Evolutionary conservation across 352 stramenopile genomes (phyloP).

Genomic region (Pythium plurisporium): DNA sequence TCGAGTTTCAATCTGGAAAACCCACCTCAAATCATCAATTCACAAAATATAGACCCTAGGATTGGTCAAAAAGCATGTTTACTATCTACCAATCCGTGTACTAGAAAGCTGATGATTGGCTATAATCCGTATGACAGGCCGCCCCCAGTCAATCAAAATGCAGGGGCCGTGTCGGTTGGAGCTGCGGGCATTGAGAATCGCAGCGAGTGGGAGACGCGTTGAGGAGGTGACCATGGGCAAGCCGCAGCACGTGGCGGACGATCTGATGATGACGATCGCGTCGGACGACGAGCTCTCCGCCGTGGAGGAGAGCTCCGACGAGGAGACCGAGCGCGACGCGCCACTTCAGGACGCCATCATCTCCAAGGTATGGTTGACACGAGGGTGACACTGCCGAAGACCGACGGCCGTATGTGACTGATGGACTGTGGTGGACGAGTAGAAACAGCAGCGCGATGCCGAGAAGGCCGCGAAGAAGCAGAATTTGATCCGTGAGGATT

Average conservation of each 20-base stretch:
- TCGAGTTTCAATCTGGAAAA: constrained; percentile 1
- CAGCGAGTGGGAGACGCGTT: background rate
- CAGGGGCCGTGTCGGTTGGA: constrained; percentile 29
- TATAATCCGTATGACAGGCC: constrained; percentile 5
- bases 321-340: constrained; percentile 37
- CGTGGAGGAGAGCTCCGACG: constrained; percentile 71
- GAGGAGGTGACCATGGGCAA: constrained; percentile 28
- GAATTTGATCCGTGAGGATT: constrained; percentile 68
- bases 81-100: background rate
- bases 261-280: constrained; percentile 87
- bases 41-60: background rate
- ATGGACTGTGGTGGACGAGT: constrained; percentile 1
- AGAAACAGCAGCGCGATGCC: constrained; percentile 47
- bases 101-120: constrained; percentile 4
- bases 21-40: too few species aligned
- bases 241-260: constrained; percentile 37
- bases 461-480: constrained; percentile 40
- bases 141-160: constrained; percentile 24
- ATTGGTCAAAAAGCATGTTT: constrained; percentile 4
- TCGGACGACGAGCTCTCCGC: constrained; percentile 80
- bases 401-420: too few species aligned
- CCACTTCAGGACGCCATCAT: constrained; percentile 60
- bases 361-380: constrained; percentile 37
- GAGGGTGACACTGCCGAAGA: background rate
- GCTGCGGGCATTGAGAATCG: constrained; percentile 16